Conservation (phyloP, 371 early-diverging fungal genomes). For the Agmasoma carcini region DNA sequence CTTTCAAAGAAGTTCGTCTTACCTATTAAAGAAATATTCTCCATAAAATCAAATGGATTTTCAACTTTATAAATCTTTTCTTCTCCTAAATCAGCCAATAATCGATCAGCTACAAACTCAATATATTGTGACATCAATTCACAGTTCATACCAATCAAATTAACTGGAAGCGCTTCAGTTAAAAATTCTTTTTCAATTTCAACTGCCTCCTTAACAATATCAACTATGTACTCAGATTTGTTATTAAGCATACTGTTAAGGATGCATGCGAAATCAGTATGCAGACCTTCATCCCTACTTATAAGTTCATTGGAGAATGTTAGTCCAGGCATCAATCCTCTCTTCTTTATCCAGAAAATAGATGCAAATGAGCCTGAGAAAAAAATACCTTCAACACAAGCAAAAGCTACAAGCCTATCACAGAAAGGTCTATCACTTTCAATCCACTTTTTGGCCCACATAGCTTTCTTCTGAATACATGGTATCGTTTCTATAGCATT, state of each 20-base stretch:
- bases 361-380: conserved; percentile 92
- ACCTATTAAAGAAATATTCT: conserved; percentile 79
- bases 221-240: conserved; percentile 59
- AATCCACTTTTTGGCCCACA: conserved; percentile 96
- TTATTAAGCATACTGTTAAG: conserved; percentile 69
- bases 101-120: conserved; percentile 92
- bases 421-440: conserved; percentile 70
- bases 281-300: conserved; percentile 95
- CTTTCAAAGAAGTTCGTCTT: conserved; percentile 99
- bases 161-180: conserved; percentile 77
- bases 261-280: conserved; percentile 94
- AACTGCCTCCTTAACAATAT: conserved; percentile 74
- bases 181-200: conserved; percentile 84
- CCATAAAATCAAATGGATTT: conserved; percentile 99
- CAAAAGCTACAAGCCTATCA: conserved; percentile 88
- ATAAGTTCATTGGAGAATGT: conserved; percentile 97
- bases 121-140: conserved; percentile 89
- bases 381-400: conserved; percentile 98
- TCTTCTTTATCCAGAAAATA: conserved; percentile 99
- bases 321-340: conserved; percentile 94
- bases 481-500: conserved; percentile 90
- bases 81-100: conserved; percentile 75
- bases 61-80: conserved; percentile 68
- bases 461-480: conserved; percentile 84
- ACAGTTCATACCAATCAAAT: conserved; percentile 92